Percentiles rank a stretch among this genome's conserved stretches.
Conservation (phyloP, 495 filamentous ascomycete genomes). For the Lasiosphaeris hirsuta region DNA sequence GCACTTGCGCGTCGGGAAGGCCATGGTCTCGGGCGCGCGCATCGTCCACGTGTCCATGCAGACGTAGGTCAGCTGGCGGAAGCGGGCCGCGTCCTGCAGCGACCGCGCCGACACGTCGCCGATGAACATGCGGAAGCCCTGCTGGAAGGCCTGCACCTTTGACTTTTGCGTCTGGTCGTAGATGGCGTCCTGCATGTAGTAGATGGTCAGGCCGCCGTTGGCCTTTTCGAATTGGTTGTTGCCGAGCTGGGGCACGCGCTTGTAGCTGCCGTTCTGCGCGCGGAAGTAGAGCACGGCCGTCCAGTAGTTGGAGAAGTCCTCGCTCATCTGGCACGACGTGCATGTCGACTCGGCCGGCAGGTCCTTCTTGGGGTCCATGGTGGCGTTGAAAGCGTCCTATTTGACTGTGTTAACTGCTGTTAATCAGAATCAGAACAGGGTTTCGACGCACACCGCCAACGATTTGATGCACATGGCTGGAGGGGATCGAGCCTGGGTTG, state of each 20-base stretch:
- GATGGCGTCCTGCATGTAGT: slow-evolving; percentile 36
- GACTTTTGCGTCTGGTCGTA: slow-evolving; percentile 1
- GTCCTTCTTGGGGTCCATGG: slow-evolving; percentile 31
- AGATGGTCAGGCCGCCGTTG: slow-evolving; percentile 38
- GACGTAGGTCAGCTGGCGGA: slow-evolving; percentile 28
- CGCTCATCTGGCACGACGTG: slow-evolving; percentile 22
- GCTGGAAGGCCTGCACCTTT: slow-evolving; percentile 28
- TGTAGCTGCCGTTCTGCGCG: slow-evolving; percentile 33
- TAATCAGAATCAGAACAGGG: neutral
- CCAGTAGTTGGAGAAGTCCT: slow-evolving; percentile 43
- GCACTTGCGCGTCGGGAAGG: slow-evolving; percentile 28
- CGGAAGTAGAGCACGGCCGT: slow-evolving; percentile 33
- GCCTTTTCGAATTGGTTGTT: slow-evolving; percentile 29
- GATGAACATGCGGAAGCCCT: slow-evolving; percentile 28
- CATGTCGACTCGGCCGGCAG: slow-evolving; percentile 29
- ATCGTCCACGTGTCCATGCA: slow-evolving; percentile 29
- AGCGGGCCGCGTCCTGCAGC: slow-evolving; percentile 24
- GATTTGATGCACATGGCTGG: slow-evolving; percentile 33
- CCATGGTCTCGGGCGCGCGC: slow-evolving; percentile 27
- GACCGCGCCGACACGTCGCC: slow-evolving; percentile 28
- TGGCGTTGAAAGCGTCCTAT: slow-evolving; percentile 34
- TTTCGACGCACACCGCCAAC: slow-evolving; percentile 31
- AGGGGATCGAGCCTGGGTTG: slow-evolving; percentile 32
- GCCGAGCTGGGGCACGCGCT: slow-evolving; percentile 34
- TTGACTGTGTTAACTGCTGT: neutral